phyloP scores from a whole-genome alignment of 2,329 filamentous ascomycete genomes.

The Fusarium tuaranense region DNA sequence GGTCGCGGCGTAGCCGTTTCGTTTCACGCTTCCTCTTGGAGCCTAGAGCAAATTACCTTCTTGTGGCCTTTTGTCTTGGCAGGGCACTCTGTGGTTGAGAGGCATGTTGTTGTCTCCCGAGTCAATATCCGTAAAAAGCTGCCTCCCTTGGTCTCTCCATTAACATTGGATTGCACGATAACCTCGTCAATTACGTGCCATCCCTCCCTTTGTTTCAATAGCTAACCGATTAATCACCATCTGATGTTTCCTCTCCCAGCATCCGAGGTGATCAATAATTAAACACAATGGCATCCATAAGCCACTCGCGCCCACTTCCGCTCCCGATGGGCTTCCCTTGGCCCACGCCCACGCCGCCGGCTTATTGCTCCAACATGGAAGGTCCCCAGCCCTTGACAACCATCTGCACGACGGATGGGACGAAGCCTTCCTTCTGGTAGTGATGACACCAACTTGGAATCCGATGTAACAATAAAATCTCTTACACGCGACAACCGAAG shows the following conservation, averaged over 20 bases:
- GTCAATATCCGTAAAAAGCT: neutral
- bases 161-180: neutral
- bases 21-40: constrained; percentile 39
- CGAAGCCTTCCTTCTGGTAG: neutral
- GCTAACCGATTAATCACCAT: constrained; percentile 6
- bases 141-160: constrained; percentile 4
- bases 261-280: neutral
- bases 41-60: constrained; percentile 40
- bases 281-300: neutral
- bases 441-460: constrained; percentile 23
- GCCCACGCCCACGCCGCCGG: neutral
- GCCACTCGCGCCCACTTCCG: constrained; percentile 10
- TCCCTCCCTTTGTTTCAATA: constrained; percentile 22
- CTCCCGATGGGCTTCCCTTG: neutral
- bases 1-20: constrained; percentile 39
- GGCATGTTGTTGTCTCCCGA: constrained; percentile 1
- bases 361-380: constrained; percentile 8
- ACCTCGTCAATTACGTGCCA: neutral
- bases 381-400: neutral
- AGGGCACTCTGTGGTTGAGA: constrained; percentile 19
- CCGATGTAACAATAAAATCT: constrained; percentile 17
- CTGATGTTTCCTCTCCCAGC: neutral
- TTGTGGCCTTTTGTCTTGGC: constrained; percentile 26
- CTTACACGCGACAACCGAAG: constrained; percentile 18
- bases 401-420: neutral